Conservation (phyloP, 331 rosid genomes). For the Rhamnella rubrinervis region DNA sequence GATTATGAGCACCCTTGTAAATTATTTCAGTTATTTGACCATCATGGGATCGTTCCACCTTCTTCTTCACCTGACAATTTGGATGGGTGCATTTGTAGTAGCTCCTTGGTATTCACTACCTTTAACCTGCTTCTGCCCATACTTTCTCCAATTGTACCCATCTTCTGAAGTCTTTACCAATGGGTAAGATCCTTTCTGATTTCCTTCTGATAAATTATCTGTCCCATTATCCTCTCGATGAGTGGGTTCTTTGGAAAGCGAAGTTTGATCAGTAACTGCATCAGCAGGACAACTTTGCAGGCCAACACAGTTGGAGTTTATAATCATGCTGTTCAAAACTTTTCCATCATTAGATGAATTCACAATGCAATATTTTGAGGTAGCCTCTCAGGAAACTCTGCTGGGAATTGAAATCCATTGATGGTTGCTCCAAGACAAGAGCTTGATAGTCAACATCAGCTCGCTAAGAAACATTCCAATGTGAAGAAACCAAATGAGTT, state of each 20-base stretch:
- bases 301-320: conserved; percentile 31
- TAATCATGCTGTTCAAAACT: conserved; percentile 21
- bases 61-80: conserved; percentile 84
- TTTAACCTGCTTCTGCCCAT: conserved; percentile 93
- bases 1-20: conserved; percentile 79
- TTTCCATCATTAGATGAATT: conserved; percentile 39
- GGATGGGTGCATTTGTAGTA: conserved; percentile 80
- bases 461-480: conserved; percentile 38
- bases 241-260: conserved; percentile 28
- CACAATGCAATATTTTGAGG: conserved; percentile 27
- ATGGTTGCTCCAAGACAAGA: conserved; percentile 36
- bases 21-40: conserved; percentile 91
- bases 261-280: conserved; percentile 38
- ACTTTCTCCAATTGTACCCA: conserved; percentile 93
- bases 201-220: conserved; percentile 41
- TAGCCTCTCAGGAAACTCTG: conserved; percentile 41
- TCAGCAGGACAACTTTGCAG: conserved; percentile 38
- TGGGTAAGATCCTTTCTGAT: conserved; percentile 42
- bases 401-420: conserved; percentile 50
- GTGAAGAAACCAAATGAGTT: conserved; percentile 32
- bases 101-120: conserved; percentile 92
- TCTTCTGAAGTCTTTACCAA: conserved; percentile 62
- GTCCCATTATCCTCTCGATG: conserved; percentile 32
- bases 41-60: conserved; percentile 81
- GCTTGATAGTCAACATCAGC: conserved; percentile 39